Conservation (phyloP, 2,329 filamentous ascomycete species). For the Penicillium digitatum region DNA sequence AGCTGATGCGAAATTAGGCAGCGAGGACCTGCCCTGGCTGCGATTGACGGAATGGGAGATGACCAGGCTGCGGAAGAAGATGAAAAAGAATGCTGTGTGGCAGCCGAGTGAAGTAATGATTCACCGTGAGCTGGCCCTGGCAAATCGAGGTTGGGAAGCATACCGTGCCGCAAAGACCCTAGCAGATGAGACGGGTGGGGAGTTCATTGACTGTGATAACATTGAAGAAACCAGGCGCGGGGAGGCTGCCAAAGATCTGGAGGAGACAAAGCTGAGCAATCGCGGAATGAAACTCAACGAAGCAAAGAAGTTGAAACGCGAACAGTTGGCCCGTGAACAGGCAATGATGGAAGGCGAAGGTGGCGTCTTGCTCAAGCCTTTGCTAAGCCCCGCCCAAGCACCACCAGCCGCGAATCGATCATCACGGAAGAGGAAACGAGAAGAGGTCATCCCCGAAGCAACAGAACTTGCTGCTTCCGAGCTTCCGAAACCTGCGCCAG, state of each 20-base stretch:
- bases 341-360: slow-evolving; percentile 12
- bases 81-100: slow-evolving; percentile 71
- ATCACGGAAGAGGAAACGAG: slow-evolving; percentile 54
- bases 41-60: slow-evolving; percentile 65
- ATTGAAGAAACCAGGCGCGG: slow-evolving; percentile 40
- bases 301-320: slow-evolving; percentile 59
- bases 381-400: slow-evolving; percentile 17
- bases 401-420: slow-evolving; percentile 22
- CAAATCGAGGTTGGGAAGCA: slow-evolving; percentile 53
- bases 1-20: slow-evolving; percentile 56
- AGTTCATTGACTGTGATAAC: slow-evolving; percentile 57
- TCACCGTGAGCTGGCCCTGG: slow-evolving; percentile 57
- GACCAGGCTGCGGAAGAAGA: slow-evolving; percentile 62
- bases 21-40: slow-evolving; percentile 60
- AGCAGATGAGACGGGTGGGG: slow-evolving; percentile 50
- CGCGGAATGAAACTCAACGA: slow-evolving; percentile 59
- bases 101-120: slow-evolving; percentile 65
- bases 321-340: slow-evolving; percentile 45
- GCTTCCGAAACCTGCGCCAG: not conserved
- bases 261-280: slow-evolving; percentile 53
- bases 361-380: not conserved
- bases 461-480: not conserved
- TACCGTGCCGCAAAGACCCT: slow-evolving; percentile 49
- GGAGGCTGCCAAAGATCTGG: slow-evolving; percentile 39
- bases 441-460: slow-evolving; percentile 41